Conservation (phyloP, 2,329 filamentous ascomycete genomes). For the Talaromyces verruculosus region DNA sequence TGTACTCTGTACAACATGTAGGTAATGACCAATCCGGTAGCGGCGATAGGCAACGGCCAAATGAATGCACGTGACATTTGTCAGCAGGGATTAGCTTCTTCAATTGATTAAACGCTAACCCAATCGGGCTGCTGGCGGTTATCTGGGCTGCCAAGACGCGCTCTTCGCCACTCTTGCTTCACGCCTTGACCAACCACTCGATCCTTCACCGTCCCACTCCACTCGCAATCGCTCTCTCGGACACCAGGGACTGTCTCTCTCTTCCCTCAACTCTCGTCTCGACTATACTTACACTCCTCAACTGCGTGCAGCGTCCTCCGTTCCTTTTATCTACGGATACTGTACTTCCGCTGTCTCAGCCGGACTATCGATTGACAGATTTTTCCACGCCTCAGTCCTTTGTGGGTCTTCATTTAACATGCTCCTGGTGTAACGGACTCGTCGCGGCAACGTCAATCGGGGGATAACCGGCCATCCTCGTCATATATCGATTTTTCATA, state of each 20-base stretch:
- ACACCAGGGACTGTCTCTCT: neutral
- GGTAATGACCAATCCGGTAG: too few species aligned
- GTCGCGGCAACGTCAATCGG: slow-evolving; percentile 11
- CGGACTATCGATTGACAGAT: neutral
- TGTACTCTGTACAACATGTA: too few species aligned
- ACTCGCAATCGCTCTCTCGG: neutral
- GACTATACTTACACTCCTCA: neutral
- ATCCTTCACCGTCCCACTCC: slow-evolving; percentile 3
- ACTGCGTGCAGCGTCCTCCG: slow-evolving; percentile 1
- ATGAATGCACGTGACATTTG: neutral
- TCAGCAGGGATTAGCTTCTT: neutral
- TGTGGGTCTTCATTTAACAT: slow-evolving; percentile 14
- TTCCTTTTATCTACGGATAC: neutral
- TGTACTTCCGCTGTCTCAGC: neutral
- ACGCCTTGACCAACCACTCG: slow-evolving; percentile 5
- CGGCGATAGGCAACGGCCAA: neutral
- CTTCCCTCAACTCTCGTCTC: neutral
- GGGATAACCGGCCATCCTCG: slow-evolving; percentile 17
- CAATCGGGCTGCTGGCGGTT: neutral
- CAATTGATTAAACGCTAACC: neutral
- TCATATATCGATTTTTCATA: slow-evolving; percentile 22
- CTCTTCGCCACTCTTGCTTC: neutral
- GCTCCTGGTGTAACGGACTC: slow-evolving; percentile 10
- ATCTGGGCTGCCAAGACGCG: slow-evolving; percentile 2
- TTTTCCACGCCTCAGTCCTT: neutral